These are phyloP conservation scores for Aleurites moluccanus DNA, from an alignment of 441 rosid genomes.

Conservation along the genomic window DNA sequence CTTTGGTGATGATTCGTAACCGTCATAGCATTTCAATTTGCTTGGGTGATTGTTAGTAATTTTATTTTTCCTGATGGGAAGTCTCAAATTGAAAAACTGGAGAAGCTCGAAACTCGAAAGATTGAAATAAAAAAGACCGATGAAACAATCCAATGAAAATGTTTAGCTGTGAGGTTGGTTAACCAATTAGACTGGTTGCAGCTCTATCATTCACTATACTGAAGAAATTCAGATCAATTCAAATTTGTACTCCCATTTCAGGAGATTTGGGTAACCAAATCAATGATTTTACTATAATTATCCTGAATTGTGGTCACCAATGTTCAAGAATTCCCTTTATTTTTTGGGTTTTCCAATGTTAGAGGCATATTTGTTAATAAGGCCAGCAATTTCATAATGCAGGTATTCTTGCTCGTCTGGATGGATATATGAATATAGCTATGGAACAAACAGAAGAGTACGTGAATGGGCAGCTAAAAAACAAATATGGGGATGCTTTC, in stretches of 20 bases:
- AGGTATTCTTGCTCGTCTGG: slow-evolving; percentile 78
- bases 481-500: slow-evolving; percentile 79
- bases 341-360: background rate
- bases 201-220: background rate
- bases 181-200: background rate
- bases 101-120: background rate
- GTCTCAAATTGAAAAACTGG: background rate
- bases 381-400: slow-evolving; percentile 18
- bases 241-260: background rate
- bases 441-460: slow-evolving; percentile 84
- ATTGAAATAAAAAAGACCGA: background rate
- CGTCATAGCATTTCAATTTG: background rate
- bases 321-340: background rate
- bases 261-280: no score
- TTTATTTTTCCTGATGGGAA: background rate
- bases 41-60: background rate
- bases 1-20: background rate
- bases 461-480: slow-evolving; percentile 64
- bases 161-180: background rate
- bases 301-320: no score
- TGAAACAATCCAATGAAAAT: background rate
- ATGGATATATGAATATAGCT: no score
- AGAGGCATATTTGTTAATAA: background rate
- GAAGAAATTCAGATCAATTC: background rate
- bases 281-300: no score